Conservation (phyloP, 2,329 filamentous ascomycete species). For the Xylaria sp. region DNA sequence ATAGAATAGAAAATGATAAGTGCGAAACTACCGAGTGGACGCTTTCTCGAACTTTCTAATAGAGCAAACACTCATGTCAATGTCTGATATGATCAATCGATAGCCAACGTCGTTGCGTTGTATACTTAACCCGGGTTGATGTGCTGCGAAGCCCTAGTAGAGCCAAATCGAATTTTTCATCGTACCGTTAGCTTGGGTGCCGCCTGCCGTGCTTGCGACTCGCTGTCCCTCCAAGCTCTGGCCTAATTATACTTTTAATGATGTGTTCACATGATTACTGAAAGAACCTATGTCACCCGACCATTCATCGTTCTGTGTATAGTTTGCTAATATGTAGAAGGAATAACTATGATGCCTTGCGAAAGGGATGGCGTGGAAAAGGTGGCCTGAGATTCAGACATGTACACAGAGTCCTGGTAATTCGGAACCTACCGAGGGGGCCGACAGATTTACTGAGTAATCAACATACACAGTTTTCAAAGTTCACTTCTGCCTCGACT, state of each 20-base stretch:
- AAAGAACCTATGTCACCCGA: not conserved
- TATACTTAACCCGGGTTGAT: not conserved
- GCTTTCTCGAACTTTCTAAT: not conserved
- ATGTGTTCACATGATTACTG: not conserved
- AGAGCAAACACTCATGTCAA: not conserved
- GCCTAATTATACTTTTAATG: no score
- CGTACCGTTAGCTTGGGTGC: not conserved
- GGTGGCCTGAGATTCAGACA: no score
- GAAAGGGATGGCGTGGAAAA: no score
- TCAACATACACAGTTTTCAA: not conserved
- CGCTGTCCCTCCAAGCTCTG: no score
- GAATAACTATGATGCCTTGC: not conserved
- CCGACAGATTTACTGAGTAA: not conserved
- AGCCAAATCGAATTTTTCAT: not conserved
- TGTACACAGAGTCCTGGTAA: no score
- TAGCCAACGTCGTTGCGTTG: not conserved
- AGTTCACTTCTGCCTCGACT: not conserved
- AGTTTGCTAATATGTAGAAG: not conserved
- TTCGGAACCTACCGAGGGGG: not conserved
- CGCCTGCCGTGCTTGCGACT: not conserved
- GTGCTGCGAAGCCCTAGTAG: not conserved
- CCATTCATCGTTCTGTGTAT: not conserved
- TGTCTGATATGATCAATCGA: no score
- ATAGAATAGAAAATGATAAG: not conserved
- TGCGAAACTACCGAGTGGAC: not conserved